Base-by-base conservation (phyloP, 2,329 filamentous ascomycete genomes). In the Aspergillus melleus region DNA sequence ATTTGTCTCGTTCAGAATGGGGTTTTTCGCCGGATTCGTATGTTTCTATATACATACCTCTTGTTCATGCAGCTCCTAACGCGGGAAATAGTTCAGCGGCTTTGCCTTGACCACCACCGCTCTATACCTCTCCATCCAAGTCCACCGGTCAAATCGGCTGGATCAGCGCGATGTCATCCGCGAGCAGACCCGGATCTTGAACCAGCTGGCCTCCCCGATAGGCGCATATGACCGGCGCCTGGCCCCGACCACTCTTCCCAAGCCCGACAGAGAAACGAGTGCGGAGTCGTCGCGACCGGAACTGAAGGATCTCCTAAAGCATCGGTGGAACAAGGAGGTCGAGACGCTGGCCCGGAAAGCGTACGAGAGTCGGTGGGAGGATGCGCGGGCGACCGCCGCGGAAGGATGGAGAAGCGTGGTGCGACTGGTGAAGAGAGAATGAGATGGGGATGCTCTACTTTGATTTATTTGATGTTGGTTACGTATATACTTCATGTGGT, bases 281-380 rank as follows among this genome's bases (percentile, higher is more conserved):
- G 6, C 36, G 12, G 32, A 52, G 42, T 20, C 54, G 49, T 54
- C 29, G 49, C 30, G 51, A 53, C 81, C 83, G 29, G 81, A 82
- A 52, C 78, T 90, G 53, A 72, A 87, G 56, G 89, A 92, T 71
- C 80, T 85, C 39, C 82, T 88, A 68, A 94, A 94, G 79, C 88
- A 90, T 69, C 81, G 85, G 61, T 94, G 90, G 90, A 94, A 95
- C 74, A 76, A 83, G 54, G 90, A 94, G 75, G 76, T 94, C 39
- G 84, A 89, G 73, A 81, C 81, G 61, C 82, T 88, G 54, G 88
- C 90, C 57, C 81, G 81, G 60, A 88, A 86, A 82, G 84, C 86
- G 58, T 86, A 92, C 76, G 81, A 77, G 36, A 86, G 84, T 61
- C 85, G 90, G 73, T 91, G 88, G 88, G 77, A 80, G 52, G 81